A percentile compares a stretch with the other conserved stretches of the same genome.
Conservation (phyloP, 129 eudicot genomes). For the Calendula officinalis region DNA sequence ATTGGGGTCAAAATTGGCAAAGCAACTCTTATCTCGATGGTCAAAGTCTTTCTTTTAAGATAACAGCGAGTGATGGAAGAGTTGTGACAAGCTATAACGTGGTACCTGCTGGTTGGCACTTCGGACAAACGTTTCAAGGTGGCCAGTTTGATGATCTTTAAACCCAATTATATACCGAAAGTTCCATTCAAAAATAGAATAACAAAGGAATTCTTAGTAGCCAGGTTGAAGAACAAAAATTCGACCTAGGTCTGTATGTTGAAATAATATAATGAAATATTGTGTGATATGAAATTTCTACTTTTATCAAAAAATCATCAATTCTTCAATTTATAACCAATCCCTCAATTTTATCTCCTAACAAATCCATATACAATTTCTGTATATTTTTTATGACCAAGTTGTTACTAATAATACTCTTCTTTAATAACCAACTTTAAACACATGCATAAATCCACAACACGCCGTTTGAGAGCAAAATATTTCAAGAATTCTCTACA, state of each 20-base stretch:
- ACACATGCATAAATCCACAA: slow-evolving; percentile 11
- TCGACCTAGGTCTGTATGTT: neutral
- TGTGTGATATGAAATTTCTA: too few species aligned
- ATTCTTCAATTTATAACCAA: too few species aligned
- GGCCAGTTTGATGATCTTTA: slow-evolving; percentile 36
- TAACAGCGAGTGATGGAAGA: slow-evolving; percentile 56
- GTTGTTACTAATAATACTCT: too few species aligned
- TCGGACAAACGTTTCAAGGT: slow-evolving; percentile 71
- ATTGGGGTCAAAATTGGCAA: slow-evolving; percentile 86
- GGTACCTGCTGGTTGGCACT: slow-evolving; percentile 61
- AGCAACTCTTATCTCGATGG: slow-evolving; percentile 57
- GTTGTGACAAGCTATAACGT: slow-evolving; percentile 55
- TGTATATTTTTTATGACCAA: too few species aligned
- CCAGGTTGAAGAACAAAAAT: neutral
- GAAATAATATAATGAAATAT: too few species aligned
- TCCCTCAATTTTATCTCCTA: too few species aligned
- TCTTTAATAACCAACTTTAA: neutral
- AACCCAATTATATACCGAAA: neutral
- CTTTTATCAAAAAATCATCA: too few species aligned
- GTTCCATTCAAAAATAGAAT: slow-evolving; percentile 19
- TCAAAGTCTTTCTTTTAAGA: slow-evolving; percentile 58
- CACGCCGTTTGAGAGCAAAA: neutral
- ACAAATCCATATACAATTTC: too few species aligned
- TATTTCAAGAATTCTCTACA: slow-evolving; percentile 30
- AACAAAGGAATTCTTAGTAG: slow-evolving; percentile 7